These are phyloP conservation scores for Aspergillus sclerotiicarbonarius DNA, from an alignment of 495 filamentous ascomycete species.

Conservation along the genomic window DNA sequence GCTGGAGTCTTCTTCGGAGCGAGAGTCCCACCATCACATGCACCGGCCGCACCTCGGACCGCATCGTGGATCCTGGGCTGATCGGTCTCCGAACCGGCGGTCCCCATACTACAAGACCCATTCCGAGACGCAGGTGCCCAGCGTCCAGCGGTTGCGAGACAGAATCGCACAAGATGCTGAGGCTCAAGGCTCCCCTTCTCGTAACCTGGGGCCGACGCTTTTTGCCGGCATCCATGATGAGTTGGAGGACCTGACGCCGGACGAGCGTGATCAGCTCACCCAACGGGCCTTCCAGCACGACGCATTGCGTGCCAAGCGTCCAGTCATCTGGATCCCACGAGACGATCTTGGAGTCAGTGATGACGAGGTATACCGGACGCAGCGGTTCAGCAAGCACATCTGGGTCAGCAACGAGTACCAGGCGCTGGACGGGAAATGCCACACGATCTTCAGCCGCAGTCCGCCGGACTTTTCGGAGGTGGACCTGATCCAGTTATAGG, in stretches of 20 bases:
- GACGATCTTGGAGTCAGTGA: constrained; percentile 89
- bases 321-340: constrained; percentile 90
- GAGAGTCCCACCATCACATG: constrained; percentile 14
- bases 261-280: constrained; percentile 84
- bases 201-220: constrained; percentile 67
- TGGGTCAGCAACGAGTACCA: constrained; percentile 95
- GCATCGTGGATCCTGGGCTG: constrained; percentile 41
- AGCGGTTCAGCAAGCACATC: constrained; percentile 73
- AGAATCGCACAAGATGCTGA: constrained; percentile 56
- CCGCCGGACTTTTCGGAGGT: constrained; percentile 92
- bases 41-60: constrained; percentile 19
- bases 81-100: constrained; percentile 38
- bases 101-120: constrained; percentile 42
- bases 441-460: constrained; percentile 82
- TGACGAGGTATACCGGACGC: constrained; percentile 81
- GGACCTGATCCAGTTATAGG: constrained; percentile 79
- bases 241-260: constrained; percentile 89
- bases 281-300: constrained; percentile 88
- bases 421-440: constrained; percentile 76
- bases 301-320: constrained; percentile 79
- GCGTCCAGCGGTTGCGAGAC: constrained; percentile 34
- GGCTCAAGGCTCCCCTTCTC: constrained; percentile 55
- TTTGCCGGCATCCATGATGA: constrained; percentile 87
- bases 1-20: constrained; percentile 38
- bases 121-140: constrained; percentile 30